phyloP scores from a whole-genome alignment of 2,329 filamentous ascomycete genomes.

The Simplicillium aogashimaense region DNA sequence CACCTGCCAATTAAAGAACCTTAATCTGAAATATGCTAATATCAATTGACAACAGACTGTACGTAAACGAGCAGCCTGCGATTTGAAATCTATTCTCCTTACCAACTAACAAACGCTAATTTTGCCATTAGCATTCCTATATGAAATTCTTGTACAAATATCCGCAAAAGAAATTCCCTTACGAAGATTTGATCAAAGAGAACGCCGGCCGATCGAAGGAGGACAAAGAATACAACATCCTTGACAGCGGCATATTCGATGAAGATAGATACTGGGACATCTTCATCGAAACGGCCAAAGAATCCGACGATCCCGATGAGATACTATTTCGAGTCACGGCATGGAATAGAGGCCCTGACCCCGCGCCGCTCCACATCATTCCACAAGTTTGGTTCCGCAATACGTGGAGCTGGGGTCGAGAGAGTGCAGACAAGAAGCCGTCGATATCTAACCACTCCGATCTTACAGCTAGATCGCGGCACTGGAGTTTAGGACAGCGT shows the following conservation, averaged over 20 bases:
- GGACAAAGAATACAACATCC: slow-evolving; percentile 83
- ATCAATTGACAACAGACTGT: slow-evolving; percentile 31
- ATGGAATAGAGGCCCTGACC: slow-evolving; percentile 88
- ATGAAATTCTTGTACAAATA: slow-evolving; percentile 99
- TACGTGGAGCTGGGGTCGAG: slow-evolving; percentile 90
- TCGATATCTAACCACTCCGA: slow-evolving; percentile 58
- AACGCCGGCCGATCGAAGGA: slow-evolving; percentile 67
- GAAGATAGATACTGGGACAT: slow-evolving; percentile 95
- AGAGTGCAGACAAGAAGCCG: slow-evolving; percentile 67
- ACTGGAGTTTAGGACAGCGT: slow-evolving; percentile 71
- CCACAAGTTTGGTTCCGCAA: slow-evolving; percentile 97
- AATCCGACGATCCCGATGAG: slow-evolving; percentile 83
- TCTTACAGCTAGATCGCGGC: slow-evolving; percentile 64
- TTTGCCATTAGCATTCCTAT: slow-evolving; percentile 66
- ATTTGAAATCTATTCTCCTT: slow-evolving; percentile 9
- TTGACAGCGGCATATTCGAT: slow-evolving; percentile 81
- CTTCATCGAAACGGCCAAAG: slow-evolving; percentile 92
- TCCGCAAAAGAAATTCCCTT: slow-evolving; percentile 83
- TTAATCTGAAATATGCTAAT: slow-evolving; percentile 6
- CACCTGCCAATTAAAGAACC: not conserved
- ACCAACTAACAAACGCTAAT: slow-evolving; percentile 5
- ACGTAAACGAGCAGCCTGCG: slow-evolving; percentile 13
- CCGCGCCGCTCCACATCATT: slow-evolving; percentile 84
- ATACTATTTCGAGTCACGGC: slow-evolving; percentile 89
- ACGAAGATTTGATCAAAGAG: slow-evolving; percentile 76